phyloP scores from a whole-genome alignment of 352 stramenopile genomes.

The Phytophthora citrophthora region DNA sequence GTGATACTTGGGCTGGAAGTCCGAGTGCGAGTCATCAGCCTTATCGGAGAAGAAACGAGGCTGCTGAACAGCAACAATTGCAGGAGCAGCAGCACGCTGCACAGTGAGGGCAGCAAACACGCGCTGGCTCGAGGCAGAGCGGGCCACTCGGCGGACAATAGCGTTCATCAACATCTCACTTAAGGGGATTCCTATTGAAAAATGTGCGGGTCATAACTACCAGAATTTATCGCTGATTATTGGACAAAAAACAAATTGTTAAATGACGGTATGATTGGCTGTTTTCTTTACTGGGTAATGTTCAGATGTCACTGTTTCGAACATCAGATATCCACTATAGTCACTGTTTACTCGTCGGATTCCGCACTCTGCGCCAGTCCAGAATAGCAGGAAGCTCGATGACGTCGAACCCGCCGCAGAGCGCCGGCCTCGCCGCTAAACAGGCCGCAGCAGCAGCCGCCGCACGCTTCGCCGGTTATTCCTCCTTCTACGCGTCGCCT shows the following conservation, averaged over 20 bases:
- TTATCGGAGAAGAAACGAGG: conserved; percentile 52
- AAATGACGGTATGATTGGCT: neutral
- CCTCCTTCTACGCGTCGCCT: conserved; percentile 65
- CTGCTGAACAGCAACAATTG: conserved; percentile 2
- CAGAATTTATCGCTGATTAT: neutral
- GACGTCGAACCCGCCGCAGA: conserved; percentile 42
- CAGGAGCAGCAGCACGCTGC: conserved; percentile 3
- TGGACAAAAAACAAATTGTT: neutral
- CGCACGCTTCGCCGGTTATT: conserved; percentile 67
- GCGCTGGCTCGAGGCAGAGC: conserved; percentile 33
- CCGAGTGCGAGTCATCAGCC: conserved; percentile 78
- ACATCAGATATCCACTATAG: neutral
- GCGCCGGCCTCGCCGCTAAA: conserved; percentile 32
- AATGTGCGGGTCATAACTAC: neutral
- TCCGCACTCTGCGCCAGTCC: conserved; percentile 1
- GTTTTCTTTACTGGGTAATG: neutral
- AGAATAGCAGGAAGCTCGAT: conserved; percentile 30
- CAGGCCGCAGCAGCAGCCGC: conserved; percentile 44
- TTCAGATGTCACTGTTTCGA: conserved; percentile 23
- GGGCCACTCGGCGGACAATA: conserved; percentile 43
- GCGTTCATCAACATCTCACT: conserved; percentile 40
- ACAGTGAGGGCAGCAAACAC: neutral
- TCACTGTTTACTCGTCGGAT: conserved; percentile 10
- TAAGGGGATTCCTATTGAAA: conserved; percentile 11
- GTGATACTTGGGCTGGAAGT: conserved; percentile 91